phyloP scores from a whole-genome alignment of 148 eudicot genomes.

The Rhododendron ferrugineum region DNA sequence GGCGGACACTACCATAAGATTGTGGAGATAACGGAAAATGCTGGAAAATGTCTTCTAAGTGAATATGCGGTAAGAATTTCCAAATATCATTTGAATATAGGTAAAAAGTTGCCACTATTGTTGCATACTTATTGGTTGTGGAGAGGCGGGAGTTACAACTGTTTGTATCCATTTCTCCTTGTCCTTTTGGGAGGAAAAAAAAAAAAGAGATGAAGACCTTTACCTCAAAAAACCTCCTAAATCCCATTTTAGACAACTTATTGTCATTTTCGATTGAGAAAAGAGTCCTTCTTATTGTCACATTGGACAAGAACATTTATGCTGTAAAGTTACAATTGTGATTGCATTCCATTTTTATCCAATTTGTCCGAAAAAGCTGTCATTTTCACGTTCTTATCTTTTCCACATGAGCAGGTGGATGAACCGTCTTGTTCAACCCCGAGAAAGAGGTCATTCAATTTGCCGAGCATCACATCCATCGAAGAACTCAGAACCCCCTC shows the following conservation, averaged over 20 bases:
- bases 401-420: slow-evolving; percentile 58
- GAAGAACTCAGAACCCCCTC: slow-evolving; percentile 92
- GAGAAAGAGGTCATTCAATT: slow-evolving; percentile 63
- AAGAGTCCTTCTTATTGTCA: not conserved
- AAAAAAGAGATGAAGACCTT: not conserved
- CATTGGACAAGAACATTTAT: not conserved
- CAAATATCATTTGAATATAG: not conserved
- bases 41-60: slow-evolving; percentile 75
- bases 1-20: slow-evolving; percentile 75
- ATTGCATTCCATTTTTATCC: not conserved
- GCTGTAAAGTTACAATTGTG: not conserved
- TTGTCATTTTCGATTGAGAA: not conserved
- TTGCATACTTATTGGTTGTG: too few species aligned
- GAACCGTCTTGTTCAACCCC: slow-evolving; percentile 96
- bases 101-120: not conserved
- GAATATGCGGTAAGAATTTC: slow-evolving; percentile 66
- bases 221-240: not conserved
- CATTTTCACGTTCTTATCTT: not conserved
- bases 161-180: not conserved
- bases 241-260: not conserved
- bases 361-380: not conserved
- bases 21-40: slow-evolving; percentile 79
- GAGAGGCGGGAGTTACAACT: not conserved
- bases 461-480: slow-evolving; percentile 70
- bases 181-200: not conserved